These are phyloP conservation scores for Globisporangium solare DNA, from an alignment of 352 stramenopile species.

Conservation along the genomic window DNA sequence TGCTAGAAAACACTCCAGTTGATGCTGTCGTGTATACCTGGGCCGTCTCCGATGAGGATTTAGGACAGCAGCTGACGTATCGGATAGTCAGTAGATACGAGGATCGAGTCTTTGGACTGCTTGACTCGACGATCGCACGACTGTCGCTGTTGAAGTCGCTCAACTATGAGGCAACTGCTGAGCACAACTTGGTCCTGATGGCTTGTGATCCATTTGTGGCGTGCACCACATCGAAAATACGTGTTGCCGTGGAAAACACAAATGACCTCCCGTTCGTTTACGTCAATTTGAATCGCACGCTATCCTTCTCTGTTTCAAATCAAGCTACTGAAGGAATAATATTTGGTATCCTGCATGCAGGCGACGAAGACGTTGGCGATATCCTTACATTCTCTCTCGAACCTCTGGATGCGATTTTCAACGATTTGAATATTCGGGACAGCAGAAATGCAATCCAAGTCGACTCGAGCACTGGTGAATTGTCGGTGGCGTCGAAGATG, in stretches of 20 bases:
- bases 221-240: constrained; percentile 3
- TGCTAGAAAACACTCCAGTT: constrained; percentile 16
- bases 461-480: constrained; percentile 7
- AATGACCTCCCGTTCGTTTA: constrained; percentile 7
- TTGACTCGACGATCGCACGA: background rate
- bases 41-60: constrained; percentile 20
- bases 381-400: constrained; percentile 8
- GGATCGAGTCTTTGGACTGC: constrained; percentile 17
- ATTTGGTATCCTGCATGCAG: constrained; percentile 4
- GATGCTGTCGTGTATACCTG: constrained; percentile 20
- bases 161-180: constrained; percentile 3
- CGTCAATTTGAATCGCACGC: constrained; percentile 3
- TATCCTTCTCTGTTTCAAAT: constrained; percentile 7
- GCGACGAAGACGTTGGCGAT: constrained; percentile 6
- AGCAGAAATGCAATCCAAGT: background rate
- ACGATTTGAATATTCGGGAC: background rate
- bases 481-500: background rate
- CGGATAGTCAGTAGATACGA: constrained; percentile 16
- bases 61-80: constrained; percentile 22
- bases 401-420: background rate
- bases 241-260: background rate
- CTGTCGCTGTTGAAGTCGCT: background rate
- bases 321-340: background rate
- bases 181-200: constrained; percentile 4
- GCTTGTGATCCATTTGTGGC: constrained; percentile 8